These are phyloP conservation scores for Exophiala aquamarina DNA, from an alignment of 2,329 filamentous ascomycete species.

Conservation along the genomic window DNA sequence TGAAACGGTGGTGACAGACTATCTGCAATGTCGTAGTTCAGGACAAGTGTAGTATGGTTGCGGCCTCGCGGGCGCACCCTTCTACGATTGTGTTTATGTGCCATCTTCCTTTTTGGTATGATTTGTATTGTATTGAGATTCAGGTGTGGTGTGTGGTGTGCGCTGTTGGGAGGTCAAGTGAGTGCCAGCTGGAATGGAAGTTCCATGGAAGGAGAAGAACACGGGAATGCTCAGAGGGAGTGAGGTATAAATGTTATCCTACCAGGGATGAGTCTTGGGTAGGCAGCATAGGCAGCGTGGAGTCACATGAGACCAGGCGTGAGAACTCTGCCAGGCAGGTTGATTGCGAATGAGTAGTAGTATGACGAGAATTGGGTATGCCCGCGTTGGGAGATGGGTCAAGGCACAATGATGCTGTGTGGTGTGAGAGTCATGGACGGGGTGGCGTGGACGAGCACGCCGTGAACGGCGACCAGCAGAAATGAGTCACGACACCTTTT, in stretches of 20 bases:
- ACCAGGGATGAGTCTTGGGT: constrained; percentile 3
- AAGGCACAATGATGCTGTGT: constrained; percentile 18
- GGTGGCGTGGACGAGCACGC: constrained; percentile 17
- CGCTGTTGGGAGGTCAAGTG: constrained; percentile 21
- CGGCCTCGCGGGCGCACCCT: constrained; percentile 43
- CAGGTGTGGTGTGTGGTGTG: background rate
- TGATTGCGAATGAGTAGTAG: constrained; percentile 1
- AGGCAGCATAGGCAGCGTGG: constrained; percentile 9
- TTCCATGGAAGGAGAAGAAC: constrained; percentile 1
- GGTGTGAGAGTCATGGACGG: constrained; percentile 19
- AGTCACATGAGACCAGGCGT: constrained; percentile 22
- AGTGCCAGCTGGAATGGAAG: constrained; percentile 11
- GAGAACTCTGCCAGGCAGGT: background rate
- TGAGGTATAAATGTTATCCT: constrained; percentile 14
- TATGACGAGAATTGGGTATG: constrained; percentile 16
- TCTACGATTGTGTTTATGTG: constrained; percentile 48
- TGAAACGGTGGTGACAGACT: constrained; percentile 17
- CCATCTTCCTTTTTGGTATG: constrained; percentile 34
- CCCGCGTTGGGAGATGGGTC: constrained; percentile 12
- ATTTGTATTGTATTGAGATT: too few species aligned
- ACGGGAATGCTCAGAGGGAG: constrained; percentile 1
- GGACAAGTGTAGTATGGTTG: constrained; percentile 31
- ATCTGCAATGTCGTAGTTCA: constrained; percentile 26
- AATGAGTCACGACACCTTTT: constrained; percentile 20
- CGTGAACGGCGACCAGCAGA: constrained; percentile 9